phyloP scores from a whole-genome alignment of 225 moss, liverwort and hornwort genomes.

The Polytrichum commune region DNA sequence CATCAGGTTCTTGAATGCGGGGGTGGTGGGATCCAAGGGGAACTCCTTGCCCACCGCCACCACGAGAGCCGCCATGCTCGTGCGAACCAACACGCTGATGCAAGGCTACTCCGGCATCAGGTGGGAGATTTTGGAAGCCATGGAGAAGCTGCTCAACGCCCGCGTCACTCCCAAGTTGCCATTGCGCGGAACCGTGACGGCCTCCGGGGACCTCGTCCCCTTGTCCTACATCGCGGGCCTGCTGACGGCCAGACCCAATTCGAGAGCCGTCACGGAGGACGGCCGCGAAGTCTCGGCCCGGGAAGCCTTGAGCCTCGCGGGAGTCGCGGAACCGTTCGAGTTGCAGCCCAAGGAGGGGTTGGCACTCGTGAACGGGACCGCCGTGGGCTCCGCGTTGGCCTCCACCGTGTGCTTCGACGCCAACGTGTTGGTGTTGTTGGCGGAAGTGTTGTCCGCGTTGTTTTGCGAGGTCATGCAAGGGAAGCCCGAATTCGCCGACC shows the following conservation, averaged over 20 bases:
- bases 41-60: constrained; percentile 27
- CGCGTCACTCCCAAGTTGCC: constrained; percentile 47
- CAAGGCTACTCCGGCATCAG: constrained; percentile 51
- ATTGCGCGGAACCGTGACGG: constrained; percentile 38
- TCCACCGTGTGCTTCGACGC: constrained; percentile 43
- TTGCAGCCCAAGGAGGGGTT: constrained; percentile 44
- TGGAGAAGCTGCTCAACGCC: constrained; percentile 48
- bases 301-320: constrained; percentile 23
- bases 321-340: constrained; percentile 29
- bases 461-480: constrained; percentile 42
- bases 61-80: constrained; percentile 37
- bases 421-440: constrained; percentile 25
- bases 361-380: constrained; percentile 43
- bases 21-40: constrained; percentile 18
- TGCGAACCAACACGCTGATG: constrained; percentile 47
- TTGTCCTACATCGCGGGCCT: constrained; percentile 37
- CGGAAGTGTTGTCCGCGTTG: constrained; percentile 26
- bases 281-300: too few relatives aligned
- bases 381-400: constrained; percentile 33
- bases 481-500: constrained; percentile 30
- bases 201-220: constrained; percentile 45
- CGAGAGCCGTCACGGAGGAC: constrained; percentile 22
- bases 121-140: constrained; percentile 40
- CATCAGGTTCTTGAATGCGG: constrained; percentile 30
- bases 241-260: constrained; percentile 25